Base-by-base conservation (phyloP, 169 alveolate genomes). In the Cryptosporidium ubiquitum region DNA sequence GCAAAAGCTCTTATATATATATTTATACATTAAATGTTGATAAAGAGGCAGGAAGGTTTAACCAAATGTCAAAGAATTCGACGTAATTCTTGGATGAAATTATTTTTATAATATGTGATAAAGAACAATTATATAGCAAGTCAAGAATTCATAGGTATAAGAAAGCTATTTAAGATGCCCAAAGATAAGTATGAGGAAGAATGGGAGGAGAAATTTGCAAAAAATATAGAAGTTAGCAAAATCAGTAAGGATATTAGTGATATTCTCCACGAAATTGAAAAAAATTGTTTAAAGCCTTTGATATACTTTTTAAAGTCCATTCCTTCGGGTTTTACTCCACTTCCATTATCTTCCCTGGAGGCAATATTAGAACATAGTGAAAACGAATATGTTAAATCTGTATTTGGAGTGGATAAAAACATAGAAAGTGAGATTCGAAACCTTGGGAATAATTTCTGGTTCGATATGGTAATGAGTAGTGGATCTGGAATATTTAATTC, bases 261-360 rank as follows among this genome's bases (percentile, higher is more conserved):
- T 3, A 57, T 73, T 51, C 55, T 73, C 4, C n/a, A 51, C 23
- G 70, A 73, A 10, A 64, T 79, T 9, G 89, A 79, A 5, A 61
- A 31, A 20, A 64, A 33, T 40, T 79, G 89, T 3, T 26, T 79
- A 33, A 79, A 39, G 52, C 89, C 89, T 14, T 58, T 66, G n/a
- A 44, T 79, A n/a, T 79, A 31, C 61, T 79, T 79, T 79, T 49
- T 79, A 26, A 79, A 64, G 52, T 79, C 89, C 3, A 64, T 79
- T 40, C 89, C 89, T 26, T 79, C 74, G 5, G 89, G 89, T 2
- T 79, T 79, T 26, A 42, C 64, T 20, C 89, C 89, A 26, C 71
- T 79, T 42, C 49, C 79, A 9, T 42, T 47, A 2, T 26, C 47
- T 23, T 66, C 89, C 7, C 29, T 57, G 51, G 49, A 51, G 5